Conservation (phyloP, 192 early-diverging fungal species). For the Dissophora globulifera region DNA sequence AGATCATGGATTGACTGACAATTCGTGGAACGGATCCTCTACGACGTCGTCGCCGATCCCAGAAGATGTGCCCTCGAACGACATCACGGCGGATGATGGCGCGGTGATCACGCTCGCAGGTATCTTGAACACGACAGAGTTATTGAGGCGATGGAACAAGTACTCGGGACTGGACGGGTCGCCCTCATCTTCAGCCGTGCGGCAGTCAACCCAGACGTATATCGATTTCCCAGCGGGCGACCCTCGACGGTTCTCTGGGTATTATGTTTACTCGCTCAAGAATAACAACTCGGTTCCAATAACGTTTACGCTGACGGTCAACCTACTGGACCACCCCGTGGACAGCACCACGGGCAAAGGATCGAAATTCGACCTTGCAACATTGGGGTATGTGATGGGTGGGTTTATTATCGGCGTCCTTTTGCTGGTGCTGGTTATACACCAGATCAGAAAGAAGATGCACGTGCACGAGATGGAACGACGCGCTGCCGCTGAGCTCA, state of each 20-base stretch:
- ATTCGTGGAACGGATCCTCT: slow-evolving; percentile 25
- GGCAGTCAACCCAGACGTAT: not conserved
- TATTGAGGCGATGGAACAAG: slow-evolving; percentile 23
- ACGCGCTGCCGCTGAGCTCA: slow-evolving; percentile 5
- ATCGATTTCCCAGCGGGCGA: slow-evolving; percentile 24
- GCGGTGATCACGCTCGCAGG: slow-evolving; percentile 21
- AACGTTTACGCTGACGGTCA: slow-evolving; percentile 23
- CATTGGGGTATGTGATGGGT: slow-evolving; percentile 31
- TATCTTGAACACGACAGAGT: slow-evolving; percentile 13
- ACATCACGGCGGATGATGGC: not conserved
- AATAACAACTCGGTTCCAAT: slow-evolving; percentile 6
- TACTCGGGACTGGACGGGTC: slow-evolving; percentile 37
- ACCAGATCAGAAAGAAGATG: slow-evolving; percentile 17
- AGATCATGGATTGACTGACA: slow-evolving; percentile 30
- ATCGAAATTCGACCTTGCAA: slow-evolving; percentile 24
- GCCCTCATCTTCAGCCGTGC: slow-evolving; percentile 21
- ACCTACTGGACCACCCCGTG: not conserved
- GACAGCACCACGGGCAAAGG: not conserved
- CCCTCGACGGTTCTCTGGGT: slow-evolving; percentile 49
- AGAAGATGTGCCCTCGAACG: not conserved
- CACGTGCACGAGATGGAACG: slow-evolving; percentile 6
- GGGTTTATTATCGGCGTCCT: slow-evolving; percentile 28
- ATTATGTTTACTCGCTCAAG: slow-evolving; percentile 44
- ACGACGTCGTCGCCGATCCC: slow-evolving; percentile 18
- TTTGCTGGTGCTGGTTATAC: slow-evolving; percentile 9